Evolutionary conservation across 768 basidiomycete species (phyloP).

Genomic region (Hericium rajendrae): DNA sequence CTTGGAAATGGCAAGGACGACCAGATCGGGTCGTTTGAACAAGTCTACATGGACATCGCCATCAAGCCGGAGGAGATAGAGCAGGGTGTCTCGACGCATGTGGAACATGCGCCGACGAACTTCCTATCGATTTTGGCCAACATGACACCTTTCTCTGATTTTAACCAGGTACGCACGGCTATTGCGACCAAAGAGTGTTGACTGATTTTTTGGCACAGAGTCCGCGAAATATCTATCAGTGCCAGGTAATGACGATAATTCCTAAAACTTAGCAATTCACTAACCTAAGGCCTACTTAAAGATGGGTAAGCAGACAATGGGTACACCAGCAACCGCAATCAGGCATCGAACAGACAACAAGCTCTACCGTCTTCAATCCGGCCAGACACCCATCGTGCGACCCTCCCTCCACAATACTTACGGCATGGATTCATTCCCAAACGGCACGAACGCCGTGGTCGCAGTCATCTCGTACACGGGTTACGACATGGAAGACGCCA

Average conservation of each 20-base stretch:
- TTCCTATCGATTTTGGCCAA: conserved; percentile 96
- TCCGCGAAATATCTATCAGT: conserved; percentile 89
- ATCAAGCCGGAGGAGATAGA: conserved; percentile 80
- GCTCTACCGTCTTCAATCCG: conserved; percentile 89
- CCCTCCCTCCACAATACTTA: conserved; percentile 88
- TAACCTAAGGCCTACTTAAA: conserved; percentile 20
- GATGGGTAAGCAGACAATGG: conserved; percentile 99
- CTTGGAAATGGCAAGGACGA: conserved; percentile 79
- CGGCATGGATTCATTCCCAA: conserved; percentile 98
- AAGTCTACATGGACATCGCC: conserved; percentile 99
- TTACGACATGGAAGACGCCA: conserved; percentile 99
- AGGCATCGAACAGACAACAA: conserved; percentile 96
- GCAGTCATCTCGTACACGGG: conserved; percentile 99
- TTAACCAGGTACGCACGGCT: conserved; percentile 71
- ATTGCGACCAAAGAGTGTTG: not conserved
- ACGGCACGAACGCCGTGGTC: conserved; percentile 95
- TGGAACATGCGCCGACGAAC: conserved; percentile 90
- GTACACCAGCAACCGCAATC: conserved; percentile 89
- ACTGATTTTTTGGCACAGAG: conserved; percentile 38
- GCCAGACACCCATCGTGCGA: conserved; percentile 91
- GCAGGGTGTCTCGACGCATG: conserved; percentile 69
- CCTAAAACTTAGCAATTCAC: not conserved
- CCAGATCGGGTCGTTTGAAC: conserved; percentile 92
- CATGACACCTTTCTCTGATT: conserved; percentile 97
- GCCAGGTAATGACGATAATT: conserved; percentile 47